Evolutionary conservation across 108 stramenopile species (phyloP), one percentile per base, ranked within the genome.

Genomic region (Phaeodactylum tricornutum): DNA sequence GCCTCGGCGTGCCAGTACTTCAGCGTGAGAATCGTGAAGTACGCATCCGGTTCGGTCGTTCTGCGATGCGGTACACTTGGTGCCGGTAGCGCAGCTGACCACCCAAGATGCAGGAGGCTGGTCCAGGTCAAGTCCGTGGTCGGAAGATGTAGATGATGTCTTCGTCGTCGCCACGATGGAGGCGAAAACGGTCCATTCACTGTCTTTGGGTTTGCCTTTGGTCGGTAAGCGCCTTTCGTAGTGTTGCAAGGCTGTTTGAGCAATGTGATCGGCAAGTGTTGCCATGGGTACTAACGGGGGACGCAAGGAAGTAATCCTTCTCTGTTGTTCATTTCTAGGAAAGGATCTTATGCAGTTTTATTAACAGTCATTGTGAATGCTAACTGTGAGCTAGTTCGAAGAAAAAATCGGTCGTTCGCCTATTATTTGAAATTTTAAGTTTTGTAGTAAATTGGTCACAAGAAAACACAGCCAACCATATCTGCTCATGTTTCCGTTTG

Each of bases 121-220:
- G 22, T 16, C 45, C 9, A 29, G 19, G 15, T 47, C 17, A 44
- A 45, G 14, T 47, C 15, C 27, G 39, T 16, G 33, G 4, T 19
- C 23, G 47, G 47, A 38, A 38, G 26, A 3, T 31, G 53, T 39
- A 49, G 50, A 31, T 5, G 45, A 24, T 15, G 7, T 17, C 7
- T 16, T 2, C 4, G n/a, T 12, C 32, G 52, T 28, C 14, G 81
- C 84, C 2, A 93, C 80, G n/a, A 93, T 69, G 19, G 91, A 81
- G 26, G 84, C 79, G 62, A 71, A 88, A 5, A 87, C 86, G 0
- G 87, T 88, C 86, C 84, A 93, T 71, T 93, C 91, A 29, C 53
- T 36, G 16, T 62, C 47, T 45, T 72, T 72, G n/a, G 88, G 84
- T 52, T 86, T 91, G 0, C 78, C 81, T 40, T 76, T 74, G 32